Evolutionary conservation across 768 basidiomycete species (phyloP), one percentile per base, ranked within the genome.

Genomic region (Mycena pura): DNA sequence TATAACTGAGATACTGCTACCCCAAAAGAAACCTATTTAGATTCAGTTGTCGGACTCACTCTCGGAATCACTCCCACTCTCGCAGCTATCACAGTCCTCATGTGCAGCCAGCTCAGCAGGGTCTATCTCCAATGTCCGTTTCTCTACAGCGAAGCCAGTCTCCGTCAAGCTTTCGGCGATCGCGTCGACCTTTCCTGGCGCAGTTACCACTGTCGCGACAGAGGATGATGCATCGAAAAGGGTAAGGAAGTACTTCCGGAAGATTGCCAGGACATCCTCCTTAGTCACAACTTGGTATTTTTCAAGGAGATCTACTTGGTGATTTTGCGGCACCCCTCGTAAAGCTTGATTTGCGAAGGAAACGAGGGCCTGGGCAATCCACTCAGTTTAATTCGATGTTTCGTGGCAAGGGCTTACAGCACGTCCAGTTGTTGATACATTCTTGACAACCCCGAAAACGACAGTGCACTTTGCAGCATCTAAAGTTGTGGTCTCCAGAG

Each of bases 381-480:
- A 34, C 69, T 53, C 68, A 65, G 58, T 31, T 6, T 58, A 34
- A 60, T 45, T 22, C n/a, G n/a, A n/a, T 5, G n/a, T 29, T 51
- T 24, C 45, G 21, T 24, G 32, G 13, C 13, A 39, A 34, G 36
- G 31, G 76, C 89, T 73, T 75, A 95, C 96, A 40, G 96, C 96
- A 67, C 90, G 85, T n/a, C 86, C 85, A 27, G 92, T 86, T 4
- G 94, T 96, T 19, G 95, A 90, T 21, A 96, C 91, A 43, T 83
- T 81, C 69, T 87, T 86, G 0, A 95, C 86, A 10, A 95, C 90
- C 8, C 82, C 81, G 69, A 88, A 98, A 5, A 97, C 95, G 63
- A 97, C 89, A 46, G 87, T 91, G 64, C 93, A 95, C 79, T 96
- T 95, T 5, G 95, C 93, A 0, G 93, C 91, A 66, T 98, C 95